Base-by-base conservation (phyloP, 2,329 filamentous ascomycete species). In the Fusarium sp. region DNA sequence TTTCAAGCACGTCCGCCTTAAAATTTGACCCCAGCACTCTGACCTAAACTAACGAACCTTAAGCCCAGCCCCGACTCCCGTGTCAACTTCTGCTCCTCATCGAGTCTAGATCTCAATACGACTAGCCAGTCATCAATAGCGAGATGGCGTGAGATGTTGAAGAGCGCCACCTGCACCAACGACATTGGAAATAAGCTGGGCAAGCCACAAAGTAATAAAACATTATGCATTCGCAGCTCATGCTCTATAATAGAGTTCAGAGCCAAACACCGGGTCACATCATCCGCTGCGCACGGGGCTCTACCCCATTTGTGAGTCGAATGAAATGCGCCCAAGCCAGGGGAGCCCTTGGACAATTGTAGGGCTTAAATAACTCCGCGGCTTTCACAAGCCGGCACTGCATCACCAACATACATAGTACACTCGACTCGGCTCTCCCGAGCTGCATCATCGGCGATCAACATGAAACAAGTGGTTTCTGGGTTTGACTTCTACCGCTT, bases 231-330 rank as follows among this genome's bases (percentile, higher is more conserved):
- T 33, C 17, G 8, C 9, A 6, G 4, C 5, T 32, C 5, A 14
- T 1, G 51, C 37, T 52, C 30, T 8, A 3, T 4, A 43, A 47
- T 43, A 64, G 40, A 64, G 61, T 64, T 64, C 39, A 20, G 28
- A 28, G 28, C 59, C 46, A 58, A 26, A 62, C 43, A 20, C 37
- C 47, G 35, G 47, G 20, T 24, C 14, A 11, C 32, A 33, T 20
- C 32, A 28, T 15, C 44, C 39, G 32, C 41, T 58, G 28, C 26
- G 22, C 20, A 37, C 15, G 6, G 26, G n/a, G 6, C 37, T 37
- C 7, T 26, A 13, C 57, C 28, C 37, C 39, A 35, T 43, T 11
- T 7, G n/a, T 14, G 19, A 13, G 4, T 13, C 8, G 26, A 45
- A 33, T 33, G 40, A 14, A 32, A 46, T 40, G 15, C 19, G 2